Evolutionary conservation across 495 filamentous ascomycete species (phyloP), one percentile per base, ranked within the genome.

Genomic region (Hypoxylon rickii): DNA sequence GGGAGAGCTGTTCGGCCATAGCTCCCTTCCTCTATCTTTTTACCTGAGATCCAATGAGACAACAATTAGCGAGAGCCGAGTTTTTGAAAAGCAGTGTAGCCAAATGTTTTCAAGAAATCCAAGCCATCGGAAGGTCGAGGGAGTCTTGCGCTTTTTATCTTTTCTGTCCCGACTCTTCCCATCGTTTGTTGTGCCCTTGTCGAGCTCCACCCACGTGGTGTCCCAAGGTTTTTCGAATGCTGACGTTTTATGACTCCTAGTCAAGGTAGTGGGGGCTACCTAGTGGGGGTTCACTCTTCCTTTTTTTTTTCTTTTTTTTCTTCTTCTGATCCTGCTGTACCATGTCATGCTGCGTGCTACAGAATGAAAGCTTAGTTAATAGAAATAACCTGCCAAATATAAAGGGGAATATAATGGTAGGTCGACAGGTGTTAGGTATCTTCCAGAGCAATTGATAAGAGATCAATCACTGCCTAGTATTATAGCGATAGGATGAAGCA

Each of bases 91-190:
- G 32, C 13, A 34, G 24, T 10, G 13, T 3, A n/a, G 13, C 11
- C 8, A 50, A 45, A 3, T 26, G 40, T 19, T 45, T 24, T 20
- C 29, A 22, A 2, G 10, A 33, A 41, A 8, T 26, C 55, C 58
- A 45, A 42, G 55, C 51, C 41, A 38, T 39, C 58, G 51, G 51
- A 45, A 43, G 48, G 20, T 47, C 58, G 59, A 57, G 59, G 59
- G 48, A 49, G 59, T 47, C 38, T 53, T 47, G 48, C 53, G 42
- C 59, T 51, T 63, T 61, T 63, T 63, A 63, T 63, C 53, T 44
- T 63, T 53, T 53, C 48, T 37, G 36, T 38, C 21, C 53, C 47
- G 48, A 41, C 45, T 57, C 52, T 37, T 53, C 24, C 10, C 24
- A 29, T 42, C 43, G 48, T 33, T 41, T 49, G 18, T n/a, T 37